Conservation (phyloP, 805 yeast genomes). For the Saturnispora saitoi region DNA sequence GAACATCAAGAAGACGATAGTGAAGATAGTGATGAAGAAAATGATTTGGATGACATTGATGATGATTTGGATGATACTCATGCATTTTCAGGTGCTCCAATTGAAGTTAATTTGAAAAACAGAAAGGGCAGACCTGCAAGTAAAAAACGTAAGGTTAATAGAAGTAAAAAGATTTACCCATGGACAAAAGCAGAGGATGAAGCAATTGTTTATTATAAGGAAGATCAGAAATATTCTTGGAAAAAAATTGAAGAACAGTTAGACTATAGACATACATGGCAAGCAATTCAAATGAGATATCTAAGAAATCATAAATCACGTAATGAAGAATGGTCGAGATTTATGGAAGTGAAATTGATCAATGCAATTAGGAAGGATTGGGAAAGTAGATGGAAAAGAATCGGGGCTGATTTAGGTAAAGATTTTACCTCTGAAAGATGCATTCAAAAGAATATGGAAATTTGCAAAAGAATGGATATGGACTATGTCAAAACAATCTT, state of each 20-base stretch:
- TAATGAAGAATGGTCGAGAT: conserved; percentile 28
- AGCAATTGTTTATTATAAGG: conserved; percentile 31
- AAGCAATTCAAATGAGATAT: conserved; percentile 40
- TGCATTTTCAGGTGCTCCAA: conserved; percentile 6
- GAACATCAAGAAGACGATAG: neutral
- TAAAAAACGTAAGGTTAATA: conserved; percentile 1
- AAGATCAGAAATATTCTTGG: conserved; percentile 32
- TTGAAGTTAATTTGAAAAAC: conserved; percentile 2
- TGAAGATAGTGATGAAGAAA: neutral
- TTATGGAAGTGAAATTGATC: conserved; percentile 28
- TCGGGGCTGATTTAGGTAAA: conserved; percentile 26
- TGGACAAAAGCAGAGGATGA: conserved; percentile 33
- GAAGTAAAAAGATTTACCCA: conserved; percentile 9
- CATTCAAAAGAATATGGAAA: conserved; percentile 23
- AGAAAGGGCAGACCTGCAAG: neutral
- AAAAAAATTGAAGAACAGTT: conserved; percentile 28
- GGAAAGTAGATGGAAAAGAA: conserved; percentile 34
- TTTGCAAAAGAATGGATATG: conserved; percentile 27
- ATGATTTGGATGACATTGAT: conserved; percentile 1
- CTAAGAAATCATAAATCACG: conserved; percentile 32
- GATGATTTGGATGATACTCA: conserved; percentile 8
- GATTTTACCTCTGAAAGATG: conserved; percentile 27
- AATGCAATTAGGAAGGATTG: conserved; percentile 31
- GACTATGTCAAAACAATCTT: conserved; percentile 21
- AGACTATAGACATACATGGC: conserved; percentile 33